Conservation (phyloP, 2,329 filamentous ascomycete species). For the Emergomyces orientalis region DNA sequence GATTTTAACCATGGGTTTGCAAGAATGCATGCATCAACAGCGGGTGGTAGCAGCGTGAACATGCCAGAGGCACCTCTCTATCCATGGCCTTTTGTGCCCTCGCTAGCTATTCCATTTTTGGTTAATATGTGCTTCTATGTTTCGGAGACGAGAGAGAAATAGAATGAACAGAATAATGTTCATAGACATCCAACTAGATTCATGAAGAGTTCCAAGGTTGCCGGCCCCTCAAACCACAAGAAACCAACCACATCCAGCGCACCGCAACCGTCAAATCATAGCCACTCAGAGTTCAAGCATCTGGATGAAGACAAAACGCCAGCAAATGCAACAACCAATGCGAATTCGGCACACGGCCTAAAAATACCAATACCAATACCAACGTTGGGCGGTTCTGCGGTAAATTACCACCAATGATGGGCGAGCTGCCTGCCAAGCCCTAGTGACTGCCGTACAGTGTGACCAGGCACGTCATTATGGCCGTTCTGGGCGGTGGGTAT, state of each 20-base stretch:
- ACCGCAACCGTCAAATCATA: background rate
- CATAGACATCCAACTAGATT: background rate
- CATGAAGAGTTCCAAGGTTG: no score
- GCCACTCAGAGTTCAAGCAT: no score
- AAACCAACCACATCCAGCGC: no score
- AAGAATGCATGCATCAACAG: background rate
- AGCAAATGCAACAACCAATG: constrained; percentile 3
- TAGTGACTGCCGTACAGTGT: background rate
- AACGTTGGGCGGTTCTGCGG: background rate
- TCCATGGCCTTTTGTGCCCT: no score
- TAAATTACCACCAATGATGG: background rate
- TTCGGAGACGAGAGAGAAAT: no score
- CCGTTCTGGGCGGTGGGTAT: background rate
- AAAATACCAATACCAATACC: background rate
- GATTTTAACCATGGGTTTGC: background rate
- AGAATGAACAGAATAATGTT: no score
- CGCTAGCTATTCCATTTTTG: no score
- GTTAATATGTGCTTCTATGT: no score
- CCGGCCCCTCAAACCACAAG: no score
- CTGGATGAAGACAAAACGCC: no score
- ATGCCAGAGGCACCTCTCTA: no score
- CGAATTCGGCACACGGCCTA: background rate
- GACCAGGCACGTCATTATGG: background rate
- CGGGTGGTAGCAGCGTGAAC: no score
- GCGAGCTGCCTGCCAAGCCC: background rate